Base-by-base conservation (phyloP, 2,329 filamentous ascomycete genomes). In the Epichloe scottii region DNA sequence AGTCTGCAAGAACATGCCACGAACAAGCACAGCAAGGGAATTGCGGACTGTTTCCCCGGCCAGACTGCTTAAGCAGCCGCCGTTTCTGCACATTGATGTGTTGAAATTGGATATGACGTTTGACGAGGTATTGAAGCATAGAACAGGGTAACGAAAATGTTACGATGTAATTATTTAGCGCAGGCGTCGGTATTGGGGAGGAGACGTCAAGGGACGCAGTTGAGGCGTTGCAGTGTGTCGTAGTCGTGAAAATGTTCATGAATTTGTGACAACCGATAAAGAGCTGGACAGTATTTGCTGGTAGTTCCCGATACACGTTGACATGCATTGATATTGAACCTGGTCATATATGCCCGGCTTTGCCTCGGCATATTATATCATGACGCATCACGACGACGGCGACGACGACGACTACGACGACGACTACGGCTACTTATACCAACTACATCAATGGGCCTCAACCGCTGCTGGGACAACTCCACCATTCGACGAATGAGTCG, bases 21-120 rank as follows among this genome's bases (percentile, higher is more conserved):
- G 56, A 88, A 88, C 70, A 89, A 88, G 75, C 86, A 90, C 72
- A 82, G 70, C 72, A 87, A 88, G 73, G 74, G 75, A 41, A 72
- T 87, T 30, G 65, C 74, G 48, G 84, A 87, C 41, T 89, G 86
- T 71, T 90, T 90, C 70, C 82, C 82, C 17, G 67, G 57, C 49
- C 76, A 71, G 50, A 39, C 43, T 23, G 5, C 14, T 8, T 51
- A 33, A 46, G 21, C 19, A 33, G 39, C 15, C 15, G 26, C 23
- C 39, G 26, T n/a, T 15, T 33, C 14, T 11, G 3, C 10, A 17
- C 21, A 6, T 35, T 15, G 30, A 10, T 30, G 11, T 10, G 34
- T 12, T 15, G 10, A 33, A 10, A 14, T 40, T 46, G 48, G 26
- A 39, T 38, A 43, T 11, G 33, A 43, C 15, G 21, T 17, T 26